A percentile compares a stretch with the other conserved stretches of the same genome.
Conservation (phyloP, 495 filamentous ascomycete genomes). For the Chaetomium fimeti region DNA sequence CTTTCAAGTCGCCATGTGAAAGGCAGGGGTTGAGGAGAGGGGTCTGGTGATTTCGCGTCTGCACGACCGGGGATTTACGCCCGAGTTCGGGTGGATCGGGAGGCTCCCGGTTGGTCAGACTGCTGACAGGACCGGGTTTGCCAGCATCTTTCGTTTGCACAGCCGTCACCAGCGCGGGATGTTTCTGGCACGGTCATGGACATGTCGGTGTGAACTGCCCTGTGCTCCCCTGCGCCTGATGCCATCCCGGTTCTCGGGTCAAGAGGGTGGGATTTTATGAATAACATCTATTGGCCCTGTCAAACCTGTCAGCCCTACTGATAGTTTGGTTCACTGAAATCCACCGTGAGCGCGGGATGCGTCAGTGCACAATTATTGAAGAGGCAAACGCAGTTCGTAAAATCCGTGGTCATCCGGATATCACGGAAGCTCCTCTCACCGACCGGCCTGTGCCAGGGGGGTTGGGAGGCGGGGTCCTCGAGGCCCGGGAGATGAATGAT, state of each 20-base stretch:
- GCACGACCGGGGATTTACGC: neutral
- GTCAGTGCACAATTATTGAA: neutral
- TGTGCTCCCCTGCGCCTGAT: neutral
- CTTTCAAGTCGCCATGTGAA: neutral
- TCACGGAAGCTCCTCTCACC: neutral
- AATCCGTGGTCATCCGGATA: neutral
- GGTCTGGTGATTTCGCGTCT: constrained; percentile 4
- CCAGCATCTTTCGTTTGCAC: neutral
- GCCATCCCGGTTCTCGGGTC: constrained; percentile 1
- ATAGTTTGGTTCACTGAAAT: neutral
- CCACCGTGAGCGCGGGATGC: neutral
- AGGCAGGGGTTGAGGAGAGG: neutral
- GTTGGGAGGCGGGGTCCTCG: no score
- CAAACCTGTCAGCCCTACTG: neutral
- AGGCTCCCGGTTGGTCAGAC: constrained; percentile 8
- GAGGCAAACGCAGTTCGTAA: neutral
- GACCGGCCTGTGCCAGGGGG: neutral
- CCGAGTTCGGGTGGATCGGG: neutral
- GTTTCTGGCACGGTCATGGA: neutral
- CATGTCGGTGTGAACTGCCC: neutral
- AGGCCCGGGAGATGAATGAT: no score
- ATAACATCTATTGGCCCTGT: neutral
- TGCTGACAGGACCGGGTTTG: neutral
- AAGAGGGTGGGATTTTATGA: neutral
- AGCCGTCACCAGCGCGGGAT: constrained; percentile 1